Base-by-base conservation (phyloP, 2,329 filamentous ascomycete species). In the Xylariaceae sp. region DNA sequence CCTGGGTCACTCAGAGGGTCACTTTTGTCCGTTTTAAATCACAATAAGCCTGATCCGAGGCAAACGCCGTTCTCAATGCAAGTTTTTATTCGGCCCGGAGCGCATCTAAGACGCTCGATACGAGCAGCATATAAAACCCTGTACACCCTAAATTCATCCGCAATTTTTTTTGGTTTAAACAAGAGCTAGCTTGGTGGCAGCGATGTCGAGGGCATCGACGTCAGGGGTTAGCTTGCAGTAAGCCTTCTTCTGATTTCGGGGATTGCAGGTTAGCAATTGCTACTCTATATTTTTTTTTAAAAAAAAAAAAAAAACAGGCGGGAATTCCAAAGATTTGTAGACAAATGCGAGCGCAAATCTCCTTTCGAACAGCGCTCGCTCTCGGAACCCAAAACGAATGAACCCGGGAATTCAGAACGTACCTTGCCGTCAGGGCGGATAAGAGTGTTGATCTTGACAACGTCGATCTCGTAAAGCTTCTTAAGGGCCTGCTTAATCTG, bases 391-490 rank as follows among this genome's bases (percentile, higher is more conserved):
- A 48, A 26, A 8, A 50, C 7, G 19, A 29, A 12, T 3, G 46
- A 37, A 30, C 12, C 34, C 43, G 12, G 37, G 5, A 12, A 3
- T 48, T 5, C 9, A 34, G 2, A 51, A 48, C 54, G 50, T 19
- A 56, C 54, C 54, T 55, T 60, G 52, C 59, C 59, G 41, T 61
- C 59, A 11, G 59, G 59, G 34, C 91, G 88, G 82, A 99, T 91
- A 68, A 99, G 85, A 68, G 94, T 99, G 87, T 99, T 99, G 83
- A 99, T 91, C 88, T 97, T 97, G 80, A 97, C 81, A 69, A 85
- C 88, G 73, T 96, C 92, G 66, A 99, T 94, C 76, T 97, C 94
- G 78, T 99, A 99, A 67, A 97, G 87, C 87, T 94, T 96, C 91
- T 97, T 99, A 67, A 99, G 81, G 62, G 92, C 89, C 71, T 85